Base-by-base conservation (phyloP, 306 rosid species). In the Benincasa hispida region DNA sequence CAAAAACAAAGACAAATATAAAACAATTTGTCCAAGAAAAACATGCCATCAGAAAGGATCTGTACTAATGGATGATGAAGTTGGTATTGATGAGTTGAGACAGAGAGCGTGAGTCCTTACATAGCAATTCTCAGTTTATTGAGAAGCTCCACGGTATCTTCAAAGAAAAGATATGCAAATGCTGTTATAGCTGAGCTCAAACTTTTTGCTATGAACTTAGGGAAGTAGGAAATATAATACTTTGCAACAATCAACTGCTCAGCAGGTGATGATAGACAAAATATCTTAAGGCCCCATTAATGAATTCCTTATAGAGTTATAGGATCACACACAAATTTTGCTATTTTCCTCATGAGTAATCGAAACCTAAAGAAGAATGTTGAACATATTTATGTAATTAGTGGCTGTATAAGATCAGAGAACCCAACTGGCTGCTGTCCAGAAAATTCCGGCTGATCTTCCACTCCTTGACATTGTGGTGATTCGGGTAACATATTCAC, bases 341-440 rank as follows among this genome's bases (percentile, higher is more conserved):
- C 81, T 66, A 76, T 94, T 19, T 94, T 94, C 63, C 89, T 94
- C 6, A 90, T 94, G 97, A 90, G 60, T 24, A 86, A 91, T 51
- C 98, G 95, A 47, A 86, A 87, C 19, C 82, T 91, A 12, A 92
- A 87, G 90, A 88, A 87, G 80, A 91, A 90, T 76, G 81, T 94
- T 47, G 87, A 90, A 78, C 98, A 89, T 82, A 86, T 94, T 34
- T 94, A 86, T 72, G 86, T 88, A 28, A 91, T 94, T 97, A 97
- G 97, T 28, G 98, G 98, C 0, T 95, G 95, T 61, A 92, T 94
- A 72, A 87, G 92, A 41, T 82, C 98, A 24, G 85, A 90, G 77
- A 91, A 90, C 72, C 97, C 97, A 10, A 90, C 92, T 13, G 96
- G 96, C 50, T 93, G 98, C 78, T 93, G 98, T 82, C 98, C 96